Conservation (phyloP, 371 early-diverging fungal genomes). For the Mortierella sp. region DNA sequence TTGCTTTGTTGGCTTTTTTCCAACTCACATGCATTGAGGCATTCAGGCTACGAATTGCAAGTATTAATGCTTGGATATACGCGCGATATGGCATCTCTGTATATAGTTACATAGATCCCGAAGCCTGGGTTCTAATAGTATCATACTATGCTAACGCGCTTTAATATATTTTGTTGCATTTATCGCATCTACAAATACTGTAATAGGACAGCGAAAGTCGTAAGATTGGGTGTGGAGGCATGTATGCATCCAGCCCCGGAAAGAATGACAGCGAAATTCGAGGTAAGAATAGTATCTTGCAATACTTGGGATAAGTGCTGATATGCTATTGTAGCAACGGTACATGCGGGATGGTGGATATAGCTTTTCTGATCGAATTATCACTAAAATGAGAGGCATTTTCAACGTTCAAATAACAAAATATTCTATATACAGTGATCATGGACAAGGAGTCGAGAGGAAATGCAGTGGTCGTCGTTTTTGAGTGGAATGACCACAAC, state of each 20-base stretch:
- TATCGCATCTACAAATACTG: not conserved
- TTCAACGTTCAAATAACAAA: not conserved
- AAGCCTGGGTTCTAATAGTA: not conserved
- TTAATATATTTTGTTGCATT: not conserved
- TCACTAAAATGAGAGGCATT: not conserved
- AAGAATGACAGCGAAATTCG: constrained; percentile 43
- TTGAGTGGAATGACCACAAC: constrained; percentile 69
- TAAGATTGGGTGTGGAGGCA: constrained; percentile 35
- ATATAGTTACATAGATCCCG: not conserved
- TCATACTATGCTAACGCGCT: not conserved
- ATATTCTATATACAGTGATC: constrained; percentile 57
- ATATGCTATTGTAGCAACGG: not conserved
- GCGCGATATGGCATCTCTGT: not conserved
- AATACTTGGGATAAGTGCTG: not conserved
- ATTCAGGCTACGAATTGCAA: constrained; percentile 29
- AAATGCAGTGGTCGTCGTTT: constrained; percentile 63
- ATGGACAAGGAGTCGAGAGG: constrained; percentile 60
- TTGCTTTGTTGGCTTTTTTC: constrained; percentile 17
- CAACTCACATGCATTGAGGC: constrained; percentile 39
- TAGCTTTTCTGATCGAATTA: not conserved
- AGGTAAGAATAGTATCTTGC: constrained; percentile 4
- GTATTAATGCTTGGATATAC: not conserved
- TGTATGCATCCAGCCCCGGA: constrained; percentile 39
- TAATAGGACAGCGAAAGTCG: constrained; percentile 23
- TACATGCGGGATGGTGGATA: not conserved